Conservation (phyloP, 2,329 filamentous ascomycete genomes). For the Ophiostoma piceae region DNA sequence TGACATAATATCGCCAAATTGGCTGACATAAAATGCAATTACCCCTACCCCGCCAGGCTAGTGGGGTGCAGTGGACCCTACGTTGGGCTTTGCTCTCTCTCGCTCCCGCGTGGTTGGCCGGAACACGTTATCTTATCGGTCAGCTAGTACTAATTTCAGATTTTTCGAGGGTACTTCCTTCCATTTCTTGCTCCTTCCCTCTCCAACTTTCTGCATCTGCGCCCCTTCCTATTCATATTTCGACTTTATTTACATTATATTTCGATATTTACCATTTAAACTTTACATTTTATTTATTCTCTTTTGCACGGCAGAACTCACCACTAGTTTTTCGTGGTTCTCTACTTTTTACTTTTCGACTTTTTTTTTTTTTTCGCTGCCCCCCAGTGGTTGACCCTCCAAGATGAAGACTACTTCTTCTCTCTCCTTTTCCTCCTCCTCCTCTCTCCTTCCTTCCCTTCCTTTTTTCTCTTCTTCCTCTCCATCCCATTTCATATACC, state of each 20-base stretch:
- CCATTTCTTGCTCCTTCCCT: conserved; percentile 1
- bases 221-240: conserved; percentile 1
- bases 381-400: conserved; percentile 6
- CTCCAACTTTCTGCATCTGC: neutral
- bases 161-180: conserved; percentile 1
- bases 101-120: conserved; percentile 5
- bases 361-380: conserved; percentile 13
- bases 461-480: conserved; percentile 3
- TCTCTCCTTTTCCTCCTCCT: neutral
- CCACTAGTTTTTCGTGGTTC: conserved; percentile 11
- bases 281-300: neutral
- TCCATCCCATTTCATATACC: conserved; percentile 10
- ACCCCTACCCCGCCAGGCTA: conserved; percentile 12
- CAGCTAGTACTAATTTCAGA: conserved; percentile 12
- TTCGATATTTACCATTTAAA: neutral
- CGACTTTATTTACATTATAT: neutral
- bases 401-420: conserved; percentile 6
- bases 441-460: neutral
- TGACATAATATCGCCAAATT: neutral
- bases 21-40: neutral
- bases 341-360: conserved; percentile 3
- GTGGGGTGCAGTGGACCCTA: neutral
- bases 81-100: neutral
- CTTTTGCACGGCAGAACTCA: conserved; percentile 21
- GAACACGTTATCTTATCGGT: conserved; percentile 10